Percentiles rank a stretch among this genome's conserved stretches.
Evolutionary conservation across 2,329 filamentous ascomycete species (phyloP).

Genomic region (Sclerotinia trifoliorum): DNA sequence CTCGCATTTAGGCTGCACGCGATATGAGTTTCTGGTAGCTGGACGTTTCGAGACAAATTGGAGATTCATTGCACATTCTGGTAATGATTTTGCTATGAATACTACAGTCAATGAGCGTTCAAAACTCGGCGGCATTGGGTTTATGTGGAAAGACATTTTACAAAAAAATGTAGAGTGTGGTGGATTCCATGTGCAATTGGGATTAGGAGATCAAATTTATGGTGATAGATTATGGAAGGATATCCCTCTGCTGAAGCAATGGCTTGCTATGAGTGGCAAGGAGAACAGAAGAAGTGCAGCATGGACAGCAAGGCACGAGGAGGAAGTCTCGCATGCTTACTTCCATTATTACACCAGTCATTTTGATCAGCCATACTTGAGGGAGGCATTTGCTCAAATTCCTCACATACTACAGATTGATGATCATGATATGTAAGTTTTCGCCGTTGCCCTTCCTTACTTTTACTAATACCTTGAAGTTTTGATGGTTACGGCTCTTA

Average conservation of each 20-base stretch:
- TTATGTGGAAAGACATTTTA: slow-evolving; percentile 99
- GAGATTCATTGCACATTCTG: slow-evolving; percentile 94
- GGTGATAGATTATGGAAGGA: slow-evolving; percentile 96
- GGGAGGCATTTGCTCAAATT: slow-evolving; percentile 96
- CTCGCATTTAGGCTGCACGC: slow-evolving; percentile 93
- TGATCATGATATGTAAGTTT: slow-evolving; percentile 92
- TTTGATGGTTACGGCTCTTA: slow-evolving; percentile 98
- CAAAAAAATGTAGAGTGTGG: slow-evolving; percentile 96
- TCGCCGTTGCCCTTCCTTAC: not conserved
- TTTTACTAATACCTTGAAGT: slow-evolving; percentile 46
- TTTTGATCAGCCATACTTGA: slow-evolving; percentile 91
- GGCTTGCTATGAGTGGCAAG: slow-evolving; percentile 88
- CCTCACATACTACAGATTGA: slow-evolving; percentile 91
- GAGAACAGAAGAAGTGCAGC: slow-evolving; percentile 86
- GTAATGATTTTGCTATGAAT: slow-evolving; percentile 89
- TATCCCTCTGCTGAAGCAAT: slow-evolving; percentile 88
- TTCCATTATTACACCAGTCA: slow-evolving; percentile 99
- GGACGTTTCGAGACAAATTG: slow-evolving; percentile 87
- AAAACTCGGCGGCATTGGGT: slow-evolving; percentile 81
- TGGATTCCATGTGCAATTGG: slow-evolving; percentile 91
- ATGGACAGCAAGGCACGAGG: slow-evolving; percentile 93
- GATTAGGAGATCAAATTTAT: slow-evolving; percentile 91
- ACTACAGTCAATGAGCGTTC: slow-evolving; percentile 83
- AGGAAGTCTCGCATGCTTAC: slow-evolving; percentile 93
- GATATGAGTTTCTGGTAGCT: slow-evolving; percentile 95